Evolutionary conservation across 1,284 basidiomycete species (phyloP).

Genomic region (Irpex sp.): DNA sequence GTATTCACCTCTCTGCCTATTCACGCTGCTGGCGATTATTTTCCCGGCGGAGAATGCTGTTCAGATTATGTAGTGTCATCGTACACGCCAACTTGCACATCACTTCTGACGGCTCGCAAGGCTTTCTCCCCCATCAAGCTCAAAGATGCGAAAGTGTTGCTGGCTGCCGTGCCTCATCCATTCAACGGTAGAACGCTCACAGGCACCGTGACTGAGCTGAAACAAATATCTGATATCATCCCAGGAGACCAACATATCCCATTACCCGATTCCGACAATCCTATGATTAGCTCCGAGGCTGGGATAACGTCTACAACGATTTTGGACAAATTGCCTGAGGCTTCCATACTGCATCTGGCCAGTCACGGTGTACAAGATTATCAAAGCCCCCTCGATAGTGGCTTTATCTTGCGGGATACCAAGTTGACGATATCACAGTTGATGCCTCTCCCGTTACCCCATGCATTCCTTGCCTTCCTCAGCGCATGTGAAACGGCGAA

Average conservation of each 20-base stretch:
- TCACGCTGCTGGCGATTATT: background rate
- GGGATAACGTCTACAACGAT: background rate
- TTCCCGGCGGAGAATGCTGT: background rate
- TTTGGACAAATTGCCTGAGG: background rate
- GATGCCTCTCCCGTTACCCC: background rate
- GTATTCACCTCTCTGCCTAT: background rate
- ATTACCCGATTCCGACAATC: background rate
- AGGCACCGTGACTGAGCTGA: background rate
- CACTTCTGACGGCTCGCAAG: background rate
- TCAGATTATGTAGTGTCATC: background rate
- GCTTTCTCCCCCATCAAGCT: background rate
- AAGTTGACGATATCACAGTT: slow-evolving; percentile 1
- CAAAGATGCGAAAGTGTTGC: background rate
- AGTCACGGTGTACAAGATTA: slow-evolving; percentile 6
- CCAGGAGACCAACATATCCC: background rate
- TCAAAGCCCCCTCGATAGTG: slow-evolving; percentile 2
- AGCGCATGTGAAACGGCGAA: background rate
- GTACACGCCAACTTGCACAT: background rate
- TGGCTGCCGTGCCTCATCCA: background rate
- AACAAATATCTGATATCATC: background rate
- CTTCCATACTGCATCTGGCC: slow-evolving; percentile 5
- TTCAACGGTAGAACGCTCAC: background rate
- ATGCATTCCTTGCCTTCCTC: slow-evolving; percentile 1
- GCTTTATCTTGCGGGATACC: slow-evolving; percentile 2
- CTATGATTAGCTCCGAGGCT: background rate